Conservation (phyloP, 306 rosid species). For the Prunus mira region DNA sequence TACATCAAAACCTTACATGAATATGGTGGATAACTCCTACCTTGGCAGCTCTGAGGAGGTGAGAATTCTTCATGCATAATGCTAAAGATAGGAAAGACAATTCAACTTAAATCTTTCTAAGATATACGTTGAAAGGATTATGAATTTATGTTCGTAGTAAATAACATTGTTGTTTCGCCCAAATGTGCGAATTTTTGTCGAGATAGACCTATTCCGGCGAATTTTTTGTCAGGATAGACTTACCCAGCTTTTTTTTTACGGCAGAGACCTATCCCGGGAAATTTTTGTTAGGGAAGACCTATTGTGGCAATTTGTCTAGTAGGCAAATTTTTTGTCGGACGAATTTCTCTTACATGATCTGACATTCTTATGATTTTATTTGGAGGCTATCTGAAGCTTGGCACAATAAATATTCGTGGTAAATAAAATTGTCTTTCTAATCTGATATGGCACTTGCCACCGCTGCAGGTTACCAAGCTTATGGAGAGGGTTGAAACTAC, state of each 20-base stretch:
- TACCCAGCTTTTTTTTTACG: too few species aligned
- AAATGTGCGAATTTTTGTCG: too few species aligned
- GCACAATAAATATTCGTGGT: slow-evolving; percentile 49
- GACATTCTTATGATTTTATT: slow-evolving; percentile 27
- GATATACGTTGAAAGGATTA: neutral
- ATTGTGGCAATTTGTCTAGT: too few species aligned
- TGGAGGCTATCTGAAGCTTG: slow-evolving; percentile 85
- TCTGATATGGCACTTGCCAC: neutral
- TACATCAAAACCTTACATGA: slow-evolving; percentile 58
- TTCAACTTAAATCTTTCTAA: too few species aligned
- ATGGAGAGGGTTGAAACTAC: slow-evolving; percentile 48
- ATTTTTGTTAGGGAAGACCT: too few species aligned
- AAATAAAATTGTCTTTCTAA: neutral
- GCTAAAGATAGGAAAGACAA: neutral
- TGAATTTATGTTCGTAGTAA: neutral
- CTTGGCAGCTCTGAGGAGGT: slow-evolving; percentile 76
- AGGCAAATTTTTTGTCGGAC: too few species aligned
- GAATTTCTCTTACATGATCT: slow-evolving; percentile 21
- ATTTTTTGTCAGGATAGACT: too few species aligned
- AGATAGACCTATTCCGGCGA: too few species aligned
- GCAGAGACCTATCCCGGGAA: too few species aligned
- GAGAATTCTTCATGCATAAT: slow-evolving; percentile 3
- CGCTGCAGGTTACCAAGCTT: slow-evolving; percentile 33
- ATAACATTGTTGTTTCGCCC: neutral
- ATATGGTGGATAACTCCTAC: slow-evolving; percentile 62